These are phyloP conservation scores for Gaeumannomyces sp. DNA, from an alignment of 2,329 filamentous ascomycete genomes.

Conservation along the genomic window DNA sequence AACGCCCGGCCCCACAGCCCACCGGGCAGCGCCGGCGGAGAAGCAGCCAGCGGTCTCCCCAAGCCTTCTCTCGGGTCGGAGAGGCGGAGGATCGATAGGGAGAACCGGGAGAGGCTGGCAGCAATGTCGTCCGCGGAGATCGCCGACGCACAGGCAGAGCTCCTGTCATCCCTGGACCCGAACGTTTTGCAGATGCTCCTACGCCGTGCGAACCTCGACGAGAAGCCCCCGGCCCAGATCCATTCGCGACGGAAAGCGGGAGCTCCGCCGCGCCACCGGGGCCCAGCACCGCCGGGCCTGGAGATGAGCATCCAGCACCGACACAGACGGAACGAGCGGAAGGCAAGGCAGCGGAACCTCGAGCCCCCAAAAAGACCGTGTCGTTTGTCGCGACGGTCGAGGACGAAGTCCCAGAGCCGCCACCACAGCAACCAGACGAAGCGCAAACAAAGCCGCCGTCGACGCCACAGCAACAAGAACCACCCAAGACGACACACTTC, in stretches of 20 bases:
- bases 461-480: conserved; percentile 1
- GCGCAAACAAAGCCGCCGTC: background rate
- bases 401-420: conserved; percentile 9
- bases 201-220: conserved; percentile 68
- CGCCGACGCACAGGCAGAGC: conserved; percentile 68
- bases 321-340: background rate
- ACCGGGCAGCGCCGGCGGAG: background rate
- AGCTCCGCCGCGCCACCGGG: conserved; percentile 5
- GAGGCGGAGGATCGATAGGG: conserved; percentile 67
- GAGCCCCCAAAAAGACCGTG: conserved; percentile 25
- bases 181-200: conserved; percentile 71
- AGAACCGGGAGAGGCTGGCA: conserved; percentile 69
- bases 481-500: conserved; percentile 47
- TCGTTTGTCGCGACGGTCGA: conserved; percentile 14
- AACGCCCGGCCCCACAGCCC: background rate
- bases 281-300: conserved; percentile 4
- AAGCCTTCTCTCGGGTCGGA: conserved; percentile 36
- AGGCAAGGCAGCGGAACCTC: conserved; percentile 1
- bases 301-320: background rate
- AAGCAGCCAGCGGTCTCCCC: background rate
- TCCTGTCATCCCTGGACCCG: conserved; percentile 73
- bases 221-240: conserved; percentile 35
- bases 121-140: conserved; percentile 81
- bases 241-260: conserved; percentile 27
- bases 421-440: conserved; percentile 1